Base-by-base conservation (phyloP, 352 stramenopile genomes). In the Phytophthora pini region DNA sequence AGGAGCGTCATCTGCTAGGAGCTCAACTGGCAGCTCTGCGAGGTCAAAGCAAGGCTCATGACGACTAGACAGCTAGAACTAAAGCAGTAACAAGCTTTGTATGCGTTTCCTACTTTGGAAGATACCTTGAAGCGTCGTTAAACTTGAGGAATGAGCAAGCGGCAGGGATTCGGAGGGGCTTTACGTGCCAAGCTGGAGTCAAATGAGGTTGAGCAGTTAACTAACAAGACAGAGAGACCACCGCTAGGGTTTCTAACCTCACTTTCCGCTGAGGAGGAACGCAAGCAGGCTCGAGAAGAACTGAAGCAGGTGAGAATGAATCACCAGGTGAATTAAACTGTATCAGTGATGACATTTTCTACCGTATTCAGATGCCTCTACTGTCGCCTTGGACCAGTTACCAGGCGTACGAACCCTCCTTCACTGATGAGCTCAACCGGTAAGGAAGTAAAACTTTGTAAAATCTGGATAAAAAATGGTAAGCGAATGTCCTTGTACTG, bases 371-470 rank as follows among this genome's bases (percentile, higher is more conserved):
- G 56, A 82, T 88, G 50, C 65, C 72, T 46, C 47, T 87, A 46
- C 31, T 90, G 15, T 56, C 75, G 6, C 79, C 81, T 15, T 90
- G 79, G 81, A 84, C 70, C 3, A 64, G 15, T 3, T 79, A 79
- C 40, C 58, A 74, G 7, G 77, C 79, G 0, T 60, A 72, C 26
- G 81, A 90, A 13, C 56, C 72, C 2, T 74, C 72, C 3, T 82
- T 90, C 38, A 74, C 68, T 11, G 65, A 82, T 36, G 77, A 86
- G 7, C 62, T 83, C 26, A 90, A 88, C 46, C 34, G 60, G 77
- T 87, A 56, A 12, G 56, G 15, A 47, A 58, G 8, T 3, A 29
- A 29, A 13, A 5, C 9, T 52, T 1, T 39, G 27, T 29, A 52
- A 12, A 39, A 17, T 24, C 26, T 26, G 17, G 17, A 20, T 20